Conservation (phyloP, 805 yeast genomes). For the Priceomyces medius region DNA sequence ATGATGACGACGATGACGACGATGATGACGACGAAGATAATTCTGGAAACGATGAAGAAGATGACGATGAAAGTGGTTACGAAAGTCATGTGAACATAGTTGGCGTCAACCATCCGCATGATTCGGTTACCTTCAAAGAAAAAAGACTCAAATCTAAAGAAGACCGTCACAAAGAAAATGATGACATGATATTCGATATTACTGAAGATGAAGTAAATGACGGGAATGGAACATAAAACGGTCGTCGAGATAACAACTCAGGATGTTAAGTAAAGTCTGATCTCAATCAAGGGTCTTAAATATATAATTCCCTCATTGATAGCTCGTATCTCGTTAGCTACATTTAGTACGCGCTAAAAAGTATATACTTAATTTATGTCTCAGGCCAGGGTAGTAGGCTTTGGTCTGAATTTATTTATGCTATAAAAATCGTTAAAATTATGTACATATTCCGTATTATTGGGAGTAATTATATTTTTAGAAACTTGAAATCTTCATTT, state of each 20-base stretch:
- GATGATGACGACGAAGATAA: conserved; percentile 2
- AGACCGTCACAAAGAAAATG: conserved; percentile 13
- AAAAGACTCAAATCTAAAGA: conserved; percentile 6
- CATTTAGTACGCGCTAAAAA: not conserved
- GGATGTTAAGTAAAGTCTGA: no score
- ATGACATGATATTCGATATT: conserved; percentile 24
- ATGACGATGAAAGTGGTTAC: not conserved
- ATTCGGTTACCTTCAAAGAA: not conserved
- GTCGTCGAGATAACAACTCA: no score
- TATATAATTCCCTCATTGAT: no score
- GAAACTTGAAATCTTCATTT: conserved; percentile 9
- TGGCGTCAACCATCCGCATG: not conserved
- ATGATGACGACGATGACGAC: conserved; percentile 6
- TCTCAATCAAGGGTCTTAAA: no score
- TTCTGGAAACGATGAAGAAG: not conserved
- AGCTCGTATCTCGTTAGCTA: no score
- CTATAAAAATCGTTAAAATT: not conserved
- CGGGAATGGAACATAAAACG: not conserved
- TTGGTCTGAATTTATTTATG: not conserved
- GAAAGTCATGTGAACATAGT: not conserved
- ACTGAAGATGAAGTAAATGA: conserved; percentile 14
- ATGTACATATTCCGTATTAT: not conserved
- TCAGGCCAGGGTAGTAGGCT: not conserved
- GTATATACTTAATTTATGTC: not conserved
- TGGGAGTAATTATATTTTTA: not conserved